Evolutionary conservation across 2,329 filamentous ascomycete species (phyloP).

Genomic region (Colletotrichum tanaceti): DNA sequence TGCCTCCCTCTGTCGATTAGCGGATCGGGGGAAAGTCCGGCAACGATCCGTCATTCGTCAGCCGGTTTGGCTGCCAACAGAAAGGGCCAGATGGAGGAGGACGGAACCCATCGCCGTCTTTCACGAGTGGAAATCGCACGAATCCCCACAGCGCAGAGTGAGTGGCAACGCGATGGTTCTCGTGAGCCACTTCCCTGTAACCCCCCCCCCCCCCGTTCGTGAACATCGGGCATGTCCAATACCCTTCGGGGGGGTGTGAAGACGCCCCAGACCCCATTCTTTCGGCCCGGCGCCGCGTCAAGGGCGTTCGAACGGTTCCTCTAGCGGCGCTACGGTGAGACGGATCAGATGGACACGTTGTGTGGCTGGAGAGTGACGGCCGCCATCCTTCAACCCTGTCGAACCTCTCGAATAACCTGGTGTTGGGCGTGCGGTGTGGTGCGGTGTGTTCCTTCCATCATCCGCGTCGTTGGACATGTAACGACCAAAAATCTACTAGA

Average conservation of each 20-base stretch:
- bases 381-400: conserved; percentile 9
- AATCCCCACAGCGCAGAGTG: not conserved
- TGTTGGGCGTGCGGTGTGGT: not conserved
- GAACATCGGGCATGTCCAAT: not conserved
- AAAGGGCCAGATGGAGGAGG: not conserved
- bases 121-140: no score
- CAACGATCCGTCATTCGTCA: conserved; percentile 2
- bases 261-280: conserved; percentile 12
- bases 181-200: no score
- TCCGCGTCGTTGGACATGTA: not conserved
- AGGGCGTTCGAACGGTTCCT: conserved; percentile 7
- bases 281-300: conserved; percentile 30
- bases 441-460: not conserved
- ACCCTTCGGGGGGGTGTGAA: conserved; percentile 13
- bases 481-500: conserved; percentile 5
- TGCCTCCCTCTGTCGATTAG: not conserved
- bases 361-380: conserved; percentile 11
- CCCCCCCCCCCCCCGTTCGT: no score
- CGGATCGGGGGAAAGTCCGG: conserved; percentile 3
- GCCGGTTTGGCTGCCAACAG: conserved; percentile 14
- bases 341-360: conserved; percentile 15
- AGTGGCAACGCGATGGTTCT: no score
- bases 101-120: not conserved
- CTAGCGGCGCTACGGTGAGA: conserved; percentile 7
- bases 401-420: not conserved